These are phyloP conservation scores for Candida argentea DNA, from an alignment of 805 yeast species.

Conservation along the genomic window DNA sequence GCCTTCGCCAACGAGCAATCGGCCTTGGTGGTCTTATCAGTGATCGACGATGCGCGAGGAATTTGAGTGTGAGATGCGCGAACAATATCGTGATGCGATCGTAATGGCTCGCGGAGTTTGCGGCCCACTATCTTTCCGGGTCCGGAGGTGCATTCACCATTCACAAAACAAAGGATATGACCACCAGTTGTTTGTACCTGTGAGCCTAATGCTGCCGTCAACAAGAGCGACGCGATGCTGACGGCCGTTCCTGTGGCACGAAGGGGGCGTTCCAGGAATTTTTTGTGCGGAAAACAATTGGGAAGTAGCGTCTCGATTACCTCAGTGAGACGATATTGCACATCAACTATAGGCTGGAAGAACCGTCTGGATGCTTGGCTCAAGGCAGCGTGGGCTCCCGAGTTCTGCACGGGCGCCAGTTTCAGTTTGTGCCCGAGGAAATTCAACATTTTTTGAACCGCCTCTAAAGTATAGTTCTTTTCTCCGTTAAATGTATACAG, in stretches of 20 bases:
- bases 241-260: conserved; percentile 56
- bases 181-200: conserved; percentile 38
- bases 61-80: conserved; percentile 28
- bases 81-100: conserved; percentile 55
- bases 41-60: conserved; percentile 22
- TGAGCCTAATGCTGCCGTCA: conserved; percentile 28
- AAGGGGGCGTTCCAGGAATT: conserved; percentile 34
- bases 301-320: conserved; percentile 39
- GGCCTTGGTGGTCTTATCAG: conserved; percentile 19
- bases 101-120: conserved; percentile 49
- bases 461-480: conserved; percentile 38
- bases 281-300: conserved; percentile 39
- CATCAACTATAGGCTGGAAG: conserved; percentile 36
- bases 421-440: conserved; percentile 16
- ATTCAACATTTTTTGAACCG: conserved; percentile 38
- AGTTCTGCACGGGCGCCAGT: conserved; percentile 7
- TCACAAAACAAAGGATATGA: conserved; percentile 43
- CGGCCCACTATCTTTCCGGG: conserved; percentile 52
- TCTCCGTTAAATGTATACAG: conserved; percentile 44
- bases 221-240: conserved; percentile 33
- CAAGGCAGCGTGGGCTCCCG: conserved; percentile 9
- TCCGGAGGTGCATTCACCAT: conserved; percentile 59
- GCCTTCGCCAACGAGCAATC: conserved; percentile 19
- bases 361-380: conserved; percentile 25
- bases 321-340: conserved; percentile 40